These are phyloP conservation scores for Suillus americanus DNA, from an alignment of 768 basidiomycete species.

Conservation along the genomic window DNA sequence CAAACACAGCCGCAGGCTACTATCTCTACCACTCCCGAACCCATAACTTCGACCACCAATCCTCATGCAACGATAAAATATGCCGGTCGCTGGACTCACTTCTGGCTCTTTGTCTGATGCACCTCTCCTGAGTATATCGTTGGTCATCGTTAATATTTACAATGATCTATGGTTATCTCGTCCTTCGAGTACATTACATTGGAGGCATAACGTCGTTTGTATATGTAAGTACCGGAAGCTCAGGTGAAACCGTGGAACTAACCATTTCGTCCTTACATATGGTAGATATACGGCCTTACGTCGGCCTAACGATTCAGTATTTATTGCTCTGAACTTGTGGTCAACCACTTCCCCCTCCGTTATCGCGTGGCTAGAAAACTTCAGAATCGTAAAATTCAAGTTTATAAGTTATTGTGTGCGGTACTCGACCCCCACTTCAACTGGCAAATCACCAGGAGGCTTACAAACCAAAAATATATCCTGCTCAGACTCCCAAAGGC, in stretches of 20 bases:
- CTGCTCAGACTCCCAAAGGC: constrained; percentile 8
- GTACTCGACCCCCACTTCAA: constrained; percentile 1
- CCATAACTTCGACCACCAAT: not conserved
- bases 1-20: not conserved
- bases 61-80: not conserved
- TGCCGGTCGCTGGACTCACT: not conserved
- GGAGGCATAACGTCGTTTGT: not conserved
- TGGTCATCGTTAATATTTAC: not conserved
- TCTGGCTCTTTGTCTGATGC: not conserved
- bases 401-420: not conserved
- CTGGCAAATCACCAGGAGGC: constrained; percentile 6
- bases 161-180: not conserved
- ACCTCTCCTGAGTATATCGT: not conserved
- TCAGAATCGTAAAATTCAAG: not conserved
- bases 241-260: not conserved
- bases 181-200: not conserved
- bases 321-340: not conserved
- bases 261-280: not conserved
- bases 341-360: too few species aligned
- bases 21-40: not conserved
- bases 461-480: constrained; percentile 7
- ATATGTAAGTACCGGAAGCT: not conserved
- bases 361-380: not conserved
- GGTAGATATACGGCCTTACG: not conserved
- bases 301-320: not conserved